These are phyloP conservation scores for Eudorina sp. DNA, from an alignment of 139 green algal genomes.

Conservation along the genomic window DNA sequence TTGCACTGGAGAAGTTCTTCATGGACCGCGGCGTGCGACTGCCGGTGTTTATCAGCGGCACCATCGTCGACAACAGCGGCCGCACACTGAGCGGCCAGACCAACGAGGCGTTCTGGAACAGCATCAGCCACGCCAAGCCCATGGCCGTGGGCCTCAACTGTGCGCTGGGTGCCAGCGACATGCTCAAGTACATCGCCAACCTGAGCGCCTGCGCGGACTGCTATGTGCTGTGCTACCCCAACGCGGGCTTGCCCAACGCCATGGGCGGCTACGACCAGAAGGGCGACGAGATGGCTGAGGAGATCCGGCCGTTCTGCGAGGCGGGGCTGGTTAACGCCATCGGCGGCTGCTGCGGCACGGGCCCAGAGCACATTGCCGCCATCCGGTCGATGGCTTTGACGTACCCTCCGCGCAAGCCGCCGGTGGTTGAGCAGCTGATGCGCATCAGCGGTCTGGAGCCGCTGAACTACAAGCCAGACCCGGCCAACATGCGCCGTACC, in stretches of 20 bases:
- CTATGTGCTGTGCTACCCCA: conserved; percentile 98
- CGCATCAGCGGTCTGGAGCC: conserved; percentile 95
- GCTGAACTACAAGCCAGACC: conserved; percentile 91
- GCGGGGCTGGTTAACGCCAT: conserved; percentile 93
- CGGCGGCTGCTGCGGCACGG: conserved; percentile 96
- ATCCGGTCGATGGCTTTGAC: conserved; percentile 79
- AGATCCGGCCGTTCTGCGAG: conserved; percentile 94
- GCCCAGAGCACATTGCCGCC: conserved; percentile 92
- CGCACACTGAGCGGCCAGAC: conserved; percentile 97
- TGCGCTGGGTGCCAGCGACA: conserved; percentile 95
- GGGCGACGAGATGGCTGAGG: conserved; percentile 93
- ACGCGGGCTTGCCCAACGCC: conserved; percentile 97
- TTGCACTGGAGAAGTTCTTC: conserved; percentile 95
- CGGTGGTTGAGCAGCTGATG: conserved; percentile 81
- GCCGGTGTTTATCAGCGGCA: conserved; percentile 96
- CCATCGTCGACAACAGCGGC: conserved; percentile 96
- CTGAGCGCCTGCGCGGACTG: conserved; percentile 91
- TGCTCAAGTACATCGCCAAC: conserved; percentile 96
- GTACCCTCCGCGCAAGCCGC: conserved; percentile 78
- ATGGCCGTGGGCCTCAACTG: conserved; percentile 98
- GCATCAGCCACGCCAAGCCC: conserved; percentile 90
- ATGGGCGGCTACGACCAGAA: conserved; percentile 99
- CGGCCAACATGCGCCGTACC: conserved; percentile 82
- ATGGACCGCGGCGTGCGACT: conserved; percentile 81
- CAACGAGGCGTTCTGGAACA: conserved; percentile 99